phyloP scores from a whole-genome alignment of 495 filamentous ascomycete genomes.

The Penicillium dipodomyicola region DNA sequence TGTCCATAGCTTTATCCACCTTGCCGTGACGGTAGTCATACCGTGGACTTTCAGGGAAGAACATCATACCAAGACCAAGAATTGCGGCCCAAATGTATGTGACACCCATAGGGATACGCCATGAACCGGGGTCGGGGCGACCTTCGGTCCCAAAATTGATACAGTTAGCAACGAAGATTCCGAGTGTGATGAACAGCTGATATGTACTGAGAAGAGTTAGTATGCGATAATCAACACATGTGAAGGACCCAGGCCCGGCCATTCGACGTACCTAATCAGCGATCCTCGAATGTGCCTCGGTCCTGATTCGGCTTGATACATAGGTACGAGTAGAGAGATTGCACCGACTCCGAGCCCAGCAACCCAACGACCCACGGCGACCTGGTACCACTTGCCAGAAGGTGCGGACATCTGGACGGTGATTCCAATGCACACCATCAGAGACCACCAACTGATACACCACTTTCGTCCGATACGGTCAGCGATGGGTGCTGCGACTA shows the following conservation, averaged over 20 bases:
- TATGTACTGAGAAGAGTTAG: constrained; percentile 46
- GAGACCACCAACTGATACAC: constrained; percentile 51
- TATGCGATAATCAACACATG: neutral
- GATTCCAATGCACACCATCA: constrained; percentile 60
- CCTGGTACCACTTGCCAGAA: constrained; percentile 49
- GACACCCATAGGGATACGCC: constrained; percentile 78
- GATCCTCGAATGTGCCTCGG: constrained; percentile 63
- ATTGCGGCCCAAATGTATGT: constrained; percentile 70
- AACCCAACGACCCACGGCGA: constrained; percentile 52
- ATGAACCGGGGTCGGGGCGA: constrained; percentile 48
- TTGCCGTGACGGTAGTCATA: constrained; percentile 64
- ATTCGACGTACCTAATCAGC: constrained; percentile 49
- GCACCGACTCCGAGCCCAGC: constrained; percentile 67
- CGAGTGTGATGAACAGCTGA: constrained; percentile 83
- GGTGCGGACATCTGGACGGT: constrained; percentile 63
- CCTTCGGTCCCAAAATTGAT: constrained; percentile 73
- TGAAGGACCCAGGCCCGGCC: neutral
- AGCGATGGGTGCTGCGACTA: constrained; percentile 54
- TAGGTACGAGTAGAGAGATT: constrained; percentile 64
- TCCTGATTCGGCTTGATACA: constrained; percentile 69
- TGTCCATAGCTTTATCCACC: constrained; percentile 58
- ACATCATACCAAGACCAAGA: constrained; percentile 63
- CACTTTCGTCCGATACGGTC: constrained; percentile 53
- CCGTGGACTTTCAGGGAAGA: constrained; percentile 72
- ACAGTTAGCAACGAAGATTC: constrained; percentile 75